A percentile compares a stretch with the other conserved stretches of the same genome.
phyloP scores from a whole-genome alignment of 208 protist genomes.

The Acanthamoeba castellanii region DNA sequence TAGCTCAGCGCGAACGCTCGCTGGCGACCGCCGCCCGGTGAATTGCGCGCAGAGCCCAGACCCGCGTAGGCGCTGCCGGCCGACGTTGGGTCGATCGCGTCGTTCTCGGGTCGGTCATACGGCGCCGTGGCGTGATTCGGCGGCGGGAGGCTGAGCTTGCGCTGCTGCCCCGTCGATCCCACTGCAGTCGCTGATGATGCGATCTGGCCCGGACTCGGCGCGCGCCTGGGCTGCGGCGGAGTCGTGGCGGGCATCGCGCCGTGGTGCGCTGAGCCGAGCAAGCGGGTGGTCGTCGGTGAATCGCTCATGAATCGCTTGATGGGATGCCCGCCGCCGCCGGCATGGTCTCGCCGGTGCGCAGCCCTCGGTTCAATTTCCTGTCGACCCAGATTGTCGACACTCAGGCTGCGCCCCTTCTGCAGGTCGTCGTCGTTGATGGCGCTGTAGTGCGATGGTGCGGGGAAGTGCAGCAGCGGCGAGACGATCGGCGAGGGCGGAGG shows the following conservation, averaged over 20 bases:
- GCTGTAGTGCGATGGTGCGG: constrained; percentile 5
- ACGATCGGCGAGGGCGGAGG: constrained; percentile 12
- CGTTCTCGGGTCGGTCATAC: neutral
- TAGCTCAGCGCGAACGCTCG: constrained; percentile 39
- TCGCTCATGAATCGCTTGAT: constrained; percentile 50
- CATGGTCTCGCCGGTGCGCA: neutral
- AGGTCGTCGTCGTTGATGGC: constrained; percentile 31
- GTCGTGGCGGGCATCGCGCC: neutral
- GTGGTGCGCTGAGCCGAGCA: neutral
- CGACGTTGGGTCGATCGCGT: neutral
- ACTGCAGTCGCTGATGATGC: neutral
- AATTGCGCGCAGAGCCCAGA: neutral
- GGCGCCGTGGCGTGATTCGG: neutral
- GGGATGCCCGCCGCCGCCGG: neutral
- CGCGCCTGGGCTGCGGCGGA: neutral
- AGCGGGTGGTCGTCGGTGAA: neutral
- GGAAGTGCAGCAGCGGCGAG: neutral
- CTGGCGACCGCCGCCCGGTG: neutral
- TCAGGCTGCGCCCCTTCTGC: constrained; percentile 46
- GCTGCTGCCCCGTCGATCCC: neutral
- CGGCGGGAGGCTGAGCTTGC: constrained; percentile 56
- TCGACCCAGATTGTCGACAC: neutral
- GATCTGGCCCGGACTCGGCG: neutral
- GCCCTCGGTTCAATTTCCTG: neutral
- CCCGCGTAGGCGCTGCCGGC: neutral